Evolutionary conservation across 2,329 filamentous ascomycete genomes (phyloP).

Genomic region (Claviceps sp.): DNA sequence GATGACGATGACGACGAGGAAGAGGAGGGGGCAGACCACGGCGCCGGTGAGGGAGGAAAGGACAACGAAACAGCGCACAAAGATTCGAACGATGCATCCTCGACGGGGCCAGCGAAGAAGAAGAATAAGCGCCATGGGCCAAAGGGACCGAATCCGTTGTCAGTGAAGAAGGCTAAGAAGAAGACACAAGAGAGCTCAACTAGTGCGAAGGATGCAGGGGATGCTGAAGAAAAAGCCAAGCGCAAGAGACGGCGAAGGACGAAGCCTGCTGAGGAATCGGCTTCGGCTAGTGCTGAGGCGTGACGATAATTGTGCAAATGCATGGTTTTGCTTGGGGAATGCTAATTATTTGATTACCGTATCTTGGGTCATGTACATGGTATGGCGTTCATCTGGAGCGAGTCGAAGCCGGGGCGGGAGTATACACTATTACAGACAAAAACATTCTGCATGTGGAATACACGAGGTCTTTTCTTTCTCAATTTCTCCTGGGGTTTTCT

Average conservation of each 20-base stretch:
- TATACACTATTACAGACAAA: no score
- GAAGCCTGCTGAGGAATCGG: slow-evolving; percentile 10
- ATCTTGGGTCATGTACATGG: not conserved
- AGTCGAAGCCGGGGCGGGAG: no score
- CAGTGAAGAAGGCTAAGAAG: slow-evolving; percentile 56
- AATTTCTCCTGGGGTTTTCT: not conserved
- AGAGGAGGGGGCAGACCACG: slow-evolving; percentile 11
- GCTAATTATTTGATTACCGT: not conserved
- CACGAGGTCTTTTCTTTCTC: no score
- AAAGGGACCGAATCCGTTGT: slow-evolving; percentile 59
- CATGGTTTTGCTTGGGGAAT: not conserved
- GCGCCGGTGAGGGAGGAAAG: slow-evolving; percentile 17
- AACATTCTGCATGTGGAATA: no score
- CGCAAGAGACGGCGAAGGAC: slow-evolving; percentile 19
- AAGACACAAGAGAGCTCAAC: slow-evolving; percentile 12
- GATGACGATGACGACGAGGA: slow-evolving; percentile 9
- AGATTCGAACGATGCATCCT: slow-evolving; percentile 9
- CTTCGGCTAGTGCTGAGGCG: not conserved
- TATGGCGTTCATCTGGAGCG: no score
- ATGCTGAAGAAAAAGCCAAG: slow-evolving; percentile 15
- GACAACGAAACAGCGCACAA: slow-evolving; percentile 13
- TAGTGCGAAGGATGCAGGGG: slow-evolving; percentile 14
- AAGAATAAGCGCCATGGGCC: slow-evolving; percentile 46
- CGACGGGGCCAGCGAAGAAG: slow-evolving; percentile 28
- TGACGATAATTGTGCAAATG: not conserved